Percentiles rank a stretch among this genome's conserved stretches.
Conservation (phyloP, 2,329 filamentous ascomycete genomes). For the Colletotrichum ledebouriae region DNA sequence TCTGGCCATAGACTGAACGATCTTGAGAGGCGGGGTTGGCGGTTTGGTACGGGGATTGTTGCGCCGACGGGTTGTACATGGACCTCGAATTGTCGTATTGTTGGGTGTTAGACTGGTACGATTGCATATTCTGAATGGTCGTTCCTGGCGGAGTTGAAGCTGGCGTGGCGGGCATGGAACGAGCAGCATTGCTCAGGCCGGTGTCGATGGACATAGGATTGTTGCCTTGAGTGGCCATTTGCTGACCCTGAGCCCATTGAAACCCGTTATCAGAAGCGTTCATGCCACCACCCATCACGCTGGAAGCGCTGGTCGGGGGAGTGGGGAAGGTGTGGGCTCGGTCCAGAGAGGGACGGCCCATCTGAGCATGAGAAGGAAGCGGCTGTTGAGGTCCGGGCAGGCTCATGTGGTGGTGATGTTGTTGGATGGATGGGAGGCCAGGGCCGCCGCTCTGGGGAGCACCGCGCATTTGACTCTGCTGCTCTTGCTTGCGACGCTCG, state of each 20-base stretch:
- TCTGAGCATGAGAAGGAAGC: conserved; percentile 75
- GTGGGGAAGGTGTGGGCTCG: conserved; percentile 94
- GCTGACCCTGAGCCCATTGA: conserved; percentile 76
- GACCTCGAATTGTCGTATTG: conserved; percentile 82
- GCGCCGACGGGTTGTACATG: conserved; percentile 80
- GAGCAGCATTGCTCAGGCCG: conserved; percentile 76
- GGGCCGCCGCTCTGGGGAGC: conserved; percentile 64
- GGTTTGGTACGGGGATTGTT: conserved; percentile 80
- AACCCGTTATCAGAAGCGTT: conserved; percentile 78
- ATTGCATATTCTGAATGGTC: conserved; percentile 81
- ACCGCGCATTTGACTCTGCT: conserved; percentile 73
- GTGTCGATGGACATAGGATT: conserved; percentile 88
- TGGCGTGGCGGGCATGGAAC: conserved; percentile 91
- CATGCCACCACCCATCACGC: conserved; percentile 80
- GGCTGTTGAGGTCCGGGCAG: conserved; percentile 69
- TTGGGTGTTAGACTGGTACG: conserved; percentile 78
- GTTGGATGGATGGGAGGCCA: conserved; percentile 75
- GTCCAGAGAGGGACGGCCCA: conserved; percentile 82
- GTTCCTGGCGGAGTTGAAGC: conserved; percentile 89
- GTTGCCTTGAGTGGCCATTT: conserved; percentile 73
- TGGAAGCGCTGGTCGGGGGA: conserved; percentile 91
- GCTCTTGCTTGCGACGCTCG: conserved; percentile 81
- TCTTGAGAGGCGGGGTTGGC: conserved; percentile 71
- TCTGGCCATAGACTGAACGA: conserved; percentile 75
- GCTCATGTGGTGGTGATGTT: conserved; percentile 72